These are phyloP conservation scores for Chenopodium formosanum DNA, from an alignment of 148 eudicot genomes.

Conservation along the genomic window DNA sequence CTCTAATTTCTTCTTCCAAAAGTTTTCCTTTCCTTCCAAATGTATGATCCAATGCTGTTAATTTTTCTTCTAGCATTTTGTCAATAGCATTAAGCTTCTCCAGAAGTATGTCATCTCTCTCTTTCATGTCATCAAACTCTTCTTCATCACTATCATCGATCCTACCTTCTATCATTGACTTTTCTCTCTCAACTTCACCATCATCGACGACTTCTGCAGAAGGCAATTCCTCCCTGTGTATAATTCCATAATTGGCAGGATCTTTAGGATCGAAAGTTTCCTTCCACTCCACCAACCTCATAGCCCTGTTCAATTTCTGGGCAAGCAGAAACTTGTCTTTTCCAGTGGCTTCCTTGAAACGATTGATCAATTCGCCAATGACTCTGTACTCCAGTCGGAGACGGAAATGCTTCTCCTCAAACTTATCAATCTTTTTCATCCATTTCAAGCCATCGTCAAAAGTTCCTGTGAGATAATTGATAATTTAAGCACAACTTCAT, in stretches of 20 bases:
- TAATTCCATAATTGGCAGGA: slow-evolving; percentile 72
- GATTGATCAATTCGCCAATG: slow-evolving; percentile 78
- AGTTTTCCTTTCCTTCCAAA: slow-evolving; percentile 88
- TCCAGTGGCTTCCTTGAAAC: slow-evolving; percentile 71
- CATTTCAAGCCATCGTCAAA: slow-evolving; percentile 61
- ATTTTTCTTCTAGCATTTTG: slow-evolving; percentile 72
- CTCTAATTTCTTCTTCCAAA: slow-evolving; percentile 87
- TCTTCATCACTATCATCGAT: slow-evolving; percentile 46
- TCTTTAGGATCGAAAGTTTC: slow-evolving; percentile 80
- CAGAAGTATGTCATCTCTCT: slow-evolving; percentile 74
- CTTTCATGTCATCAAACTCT: slow-evolving; percentile 87
- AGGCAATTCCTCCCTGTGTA: slow-evolving; percentile 48
- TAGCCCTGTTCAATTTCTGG: slow-evolving; percentile 80
- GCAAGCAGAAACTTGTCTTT: slow-evolving; percentile 91
- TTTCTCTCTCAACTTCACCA: slow-evolving; percentile 46
- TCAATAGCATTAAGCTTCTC: slow-evolving; percentile 76
- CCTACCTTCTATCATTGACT: slow-evolving; percentile 33
- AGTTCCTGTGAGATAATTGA: slow-evolving; percentile 45
- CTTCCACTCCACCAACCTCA: slow-evolving; percentile 67
- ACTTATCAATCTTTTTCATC: slow-evolving; percentile 70
- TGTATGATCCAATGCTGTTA: slow-evolving; percentile 76
- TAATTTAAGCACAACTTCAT: slow-evolving; percentile 10
- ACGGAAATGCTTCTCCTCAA: slow-evolving; percentile 68
- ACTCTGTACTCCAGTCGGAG: slow-evolving; percentile 77
- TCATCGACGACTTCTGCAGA: slow-evolving; percentile 38